Base-by-base conservation (phyloP, 2,329 filamentous ascomycete genomes). In the Epichloe hybrida region DNA sequence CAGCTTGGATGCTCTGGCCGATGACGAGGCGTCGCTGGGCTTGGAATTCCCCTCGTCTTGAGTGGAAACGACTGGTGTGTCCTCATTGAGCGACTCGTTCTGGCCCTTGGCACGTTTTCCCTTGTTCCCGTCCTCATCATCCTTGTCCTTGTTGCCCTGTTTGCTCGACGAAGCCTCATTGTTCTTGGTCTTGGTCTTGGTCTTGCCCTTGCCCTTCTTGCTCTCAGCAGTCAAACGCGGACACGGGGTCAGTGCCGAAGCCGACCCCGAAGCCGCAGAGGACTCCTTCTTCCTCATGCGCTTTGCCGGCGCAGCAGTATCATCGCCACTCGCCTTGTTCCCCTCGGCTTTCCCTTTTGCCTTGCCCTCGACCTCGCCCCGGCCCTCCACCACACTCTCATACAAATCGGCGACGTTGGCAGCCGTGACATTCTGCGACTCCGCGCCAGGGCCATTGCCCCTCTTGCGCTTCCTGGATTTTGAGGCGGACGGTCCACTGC, bases 401-500 rank as follows among this genome's bases (percentile, higher is more conserved):
- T 86, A 95, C 56, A 95, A 72, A 56, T 86, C 81, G 50, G 80
- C 82, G 27, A 95, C 75, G 65, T 94, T 93, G 2, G 75, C 75
- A 7, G 75, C 68, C 20, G 80, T 88, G 55, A 90, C 80, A 53
- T 71, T 69, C 46, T 69, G 57, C 17, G 50, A 48, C 23, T 57
- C 51, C 20, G 56, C 55, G 50, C 56, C 58, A 41, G 58, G 49
- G n/a, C 31, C 46, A 38, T 47, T 44, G 43, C 40, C 48, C 51
- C 59, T 71, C 70, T 81, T 82, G 55, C 80, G 76, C 68, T 82
- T 80, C 62, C 75, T 82, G 56, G 73, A 72, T 59, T 74, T 79
- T 57, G 69, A 62, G 53, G 69, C 61, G 2, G 67, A 59, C 21
- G 62, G 58, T 21, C 62, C 64, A 37, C 59, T 64, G 35, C 59